Evolutionary conservation across 116 monocot genomes (phyloP), one percentile per base, ranked within the genome.

Genomic region (Papilionanthe hybrid): DNA sequence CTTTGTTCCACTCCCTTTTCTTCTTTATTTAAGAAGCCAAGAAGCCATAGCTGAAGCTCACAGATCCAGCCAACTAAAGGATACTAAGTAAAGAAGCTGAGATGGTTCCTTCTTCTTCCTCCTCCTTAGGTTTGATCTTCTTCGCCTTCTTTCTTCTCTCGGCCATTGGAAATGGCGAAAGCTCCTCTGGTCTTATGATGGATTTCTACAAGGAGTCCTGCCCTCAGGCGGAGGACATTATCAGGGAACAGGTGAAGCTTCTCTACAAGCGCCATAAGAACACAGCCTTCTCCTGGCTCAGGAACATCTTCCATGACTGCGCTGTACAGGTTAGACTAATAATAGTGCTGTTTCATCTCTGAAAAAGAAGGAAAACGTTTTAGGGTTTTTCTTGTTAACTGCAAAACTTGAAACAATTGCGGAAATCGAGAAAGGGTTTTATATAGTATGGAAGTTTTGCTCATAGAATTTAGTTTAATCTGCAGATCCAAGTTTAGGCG

Each of bases 241-340:
- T 95, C 82, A 84, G 49, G 42, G 89, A 92, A 83, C 93, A 95
- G 73, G 95, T 93, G 55, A 86, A 88, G 84, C 86, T 95, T 65
- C 93, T 95, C 78, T 95, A 92, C 89, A 95, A 89, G 78, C 83
- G 86, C 77, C 95, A 95, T 89, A 95, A 95, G 89, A 95, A 95
- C 95, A 95, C 95, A 17, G 95, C 95, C 79, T 93, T 95, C 91
- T 95, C 93, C 22, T 95, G 93, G 95, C 88, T 95, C 72, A 86
- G 95, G 78, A 93, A 93, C 91, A 86, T 95, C 83, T 95, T 95
- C 89, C 95, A 95, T 83, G 95, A 95, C 83, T 95, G 95, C 66
- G 95, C 95, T 66, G 95, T 95, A 23, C 42, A 95, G 95, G 93
- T 91, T 12, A 37, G 42, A 73, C 22, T 4, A 18, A 15, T 32